Evolutionary conservation across 257 asterid species (phyloP).

Genomic region (Euphrasia confusa): DNA sequence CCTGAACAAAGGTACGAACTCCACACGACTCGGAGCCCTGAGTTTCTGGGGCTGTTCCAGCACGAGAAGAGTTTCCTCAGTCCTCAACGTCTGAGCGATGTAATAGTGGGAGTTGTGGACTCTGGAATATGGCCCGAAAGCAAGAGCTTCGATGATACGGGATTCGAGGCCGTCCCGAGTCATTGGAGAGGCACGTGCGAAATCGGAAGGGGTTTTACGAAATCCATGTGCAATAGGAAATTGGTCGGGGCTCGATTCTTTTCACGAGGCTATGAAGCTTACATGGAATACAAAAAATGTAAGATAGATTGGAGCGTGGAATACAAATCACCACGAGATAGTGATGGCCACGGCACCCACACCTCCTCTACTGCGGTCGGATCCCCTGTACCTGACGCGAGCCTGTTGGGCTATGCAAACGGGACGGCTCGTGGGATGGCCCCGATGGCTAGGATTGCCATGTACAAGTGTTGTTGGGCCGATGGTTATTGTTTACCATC

Average conservation of each 20-base stretch:
- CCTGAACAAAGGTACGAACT: no score
- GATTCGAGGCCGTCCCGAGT: conserved; percentile 29
- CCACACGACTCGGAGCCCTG: no score
- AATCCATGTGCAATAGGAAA: conserved; percentile 29
- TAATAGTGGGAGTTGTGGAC: conserved; percentile 51
- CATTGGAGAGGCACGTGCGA: conserved; percentile 78
- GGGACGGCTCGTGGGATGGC: conserved; percentile 98
- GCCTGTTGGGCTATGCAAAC: conserved; percentile 64
- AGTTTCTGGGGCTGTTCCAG: no score
- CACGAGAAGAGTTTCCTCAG: no score
- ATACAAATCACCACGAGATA: conserved; percentile 76
- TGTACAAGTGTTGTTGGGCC: conserved; percentile 85
- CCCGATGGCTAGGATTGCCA: conserved; percentile 75
- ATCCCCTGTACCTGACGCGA: conserved; percentile 56
- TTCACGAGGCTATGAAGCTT: conserved; percentile 65
- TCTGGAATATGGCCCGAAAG: conserved; percentile 96
- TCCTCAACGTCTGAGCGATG: no score
- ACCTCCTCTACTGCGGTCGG: conserved; percentile 88
- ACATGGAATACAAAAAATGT: conserved; percentile 25
- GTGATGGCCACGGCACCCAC: conserved; percentile 95
- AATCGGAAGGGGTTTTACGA: conserved; percentile 57
- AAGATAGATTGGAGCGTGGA: conserved; percentile 65
- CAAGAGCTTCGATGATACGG: conserved; percentile 71
- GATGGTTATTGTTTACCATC: conserved; percentile 90
- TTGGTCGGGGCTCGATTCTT: conserved; percentile 51